These are phyloP conservation scores for Quercus variabilis DNA, from an alignment of 306 rosid species.

Conservation along the genomic window DNA sequence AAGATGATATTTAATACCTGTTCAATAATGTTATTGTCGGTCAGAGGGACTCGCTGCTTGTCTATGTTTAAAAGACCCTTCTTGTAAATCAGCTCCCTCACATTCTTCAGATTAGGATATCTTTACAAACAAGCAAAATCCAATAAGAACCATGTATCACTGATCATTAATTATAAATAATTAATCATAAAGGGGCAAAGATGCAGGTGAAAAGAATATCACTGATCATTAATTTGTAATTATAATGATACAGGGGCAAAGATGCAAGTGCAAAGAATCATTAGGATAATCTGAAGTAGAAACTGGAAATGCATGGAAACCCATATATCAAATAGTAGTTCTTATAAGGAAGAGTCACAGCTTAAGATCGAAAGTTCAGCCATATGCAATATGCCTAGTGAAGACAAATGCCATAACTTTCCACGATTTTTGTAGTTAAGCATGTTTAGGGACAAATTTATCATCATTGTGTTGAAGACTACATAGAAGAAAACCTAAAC, in stretches of 20 bases:
- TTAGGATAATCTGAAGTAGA: background rate
- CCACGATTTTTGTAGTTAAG: too few species aligned
- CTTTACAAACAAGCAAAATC: constrained; percentile 36
- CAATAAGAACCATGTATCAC: constrained; percentile 7
- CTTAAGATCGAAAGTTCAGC: too few species aligned
- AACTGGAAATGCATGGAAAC: too few species aligned
- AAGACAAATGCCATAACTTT: too few species aligned
- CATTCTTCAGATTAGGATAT: constrained; percentile 74
- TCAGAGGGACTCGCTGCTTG: constrained; percentile 74
- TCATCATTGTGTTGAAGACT: too few species aligned
- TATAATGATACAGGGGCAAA: background rate
- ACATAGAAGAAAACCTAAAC: too few species aligned
- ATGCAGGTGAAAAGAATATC: background rate
- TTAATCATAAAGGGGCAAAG: background rate
- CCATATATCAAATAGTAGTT: too few species aligned
- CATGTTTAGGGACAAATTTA: too few species aligned
- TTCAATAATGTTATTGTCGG: constrained; percentile 77
- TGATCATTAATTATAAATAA: background rate
- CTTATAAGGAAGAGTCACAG: too few species aligned
- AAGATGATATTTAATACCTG: constrained; percentile 43
- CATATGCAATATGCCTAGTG: too few species aligned
- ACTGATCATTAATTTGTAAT: background rate
- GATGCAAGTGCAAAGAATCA: background rate
- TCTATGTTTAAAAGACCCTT: constrained; percentile 61
- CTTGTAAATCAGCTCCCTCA: constrained; percentile 72